Evolutionary conservation across 2,329 filamentous ascomycete genomes (phyloP).

Genomic region (Sclerotinia subarctica): DNA sequence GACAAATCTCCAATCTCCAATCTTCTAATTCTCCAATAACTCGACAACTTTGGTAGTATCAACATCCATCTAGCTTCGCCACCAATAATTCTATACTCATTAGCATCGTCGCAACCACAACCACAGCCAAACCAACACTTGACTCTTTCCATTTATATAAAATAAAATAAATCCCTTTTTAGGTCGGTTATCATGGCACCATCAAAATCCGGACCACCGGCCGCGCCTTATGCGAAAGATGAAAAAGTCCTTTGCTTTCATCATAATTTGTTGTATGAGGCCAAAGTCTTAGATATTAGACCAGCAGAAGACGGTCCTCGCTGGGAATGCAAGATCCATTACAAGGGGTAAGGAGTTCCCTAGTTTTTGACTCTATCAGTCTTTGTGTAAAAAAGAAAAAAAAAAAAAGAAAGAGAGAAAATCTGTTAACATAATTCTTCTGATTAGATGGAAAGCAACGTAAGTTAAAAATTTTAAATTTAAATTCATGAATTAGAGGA

Average conservation of each 20-base stretch:
- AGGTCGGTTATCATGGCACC: slow-evolving; percentile 34
- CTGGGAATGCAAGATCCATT: slow-evolving; percentile 92
- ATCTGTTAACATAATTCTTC: not conserved
- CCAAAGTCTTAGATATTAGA: slow-evolving; percentile 83
- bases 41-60: not conserved
- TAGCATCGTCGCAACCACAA: not conserved
- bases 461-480: slow-evolving; percentile 49
- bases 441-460: slow-evolving; percentile 87
- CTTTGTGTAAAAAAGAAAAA: not conserved
- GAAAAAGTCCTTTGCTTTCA: slow-evolving; percentile 97
- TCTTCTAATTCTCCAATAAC: not conserved
- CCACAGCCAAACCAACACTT: not conserved
- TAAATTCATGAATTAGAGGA: not conserved
- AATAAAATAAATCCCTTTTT: not conserved
- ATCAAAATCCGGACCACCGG: slow-evolving; percentile 32
- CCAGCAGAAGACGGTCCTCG: slow-evolving; percentile 60
- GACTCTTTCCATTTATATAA: not conserved
- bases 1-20: not conserved
- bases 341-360: slow-evolving; percentile 59
- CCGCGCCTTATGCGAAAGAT: slow-evolving; percentile 56
- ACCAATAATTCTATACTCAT: not conserved
- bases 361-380: not conserved
- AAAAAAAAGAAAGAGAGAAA: not conserved
- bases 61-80: not conserved
- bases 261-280: slow-evolving; percentile 94